Conservation (phyloP, 1,139 yeast species). For the Geotrichum reessii region DNA sequence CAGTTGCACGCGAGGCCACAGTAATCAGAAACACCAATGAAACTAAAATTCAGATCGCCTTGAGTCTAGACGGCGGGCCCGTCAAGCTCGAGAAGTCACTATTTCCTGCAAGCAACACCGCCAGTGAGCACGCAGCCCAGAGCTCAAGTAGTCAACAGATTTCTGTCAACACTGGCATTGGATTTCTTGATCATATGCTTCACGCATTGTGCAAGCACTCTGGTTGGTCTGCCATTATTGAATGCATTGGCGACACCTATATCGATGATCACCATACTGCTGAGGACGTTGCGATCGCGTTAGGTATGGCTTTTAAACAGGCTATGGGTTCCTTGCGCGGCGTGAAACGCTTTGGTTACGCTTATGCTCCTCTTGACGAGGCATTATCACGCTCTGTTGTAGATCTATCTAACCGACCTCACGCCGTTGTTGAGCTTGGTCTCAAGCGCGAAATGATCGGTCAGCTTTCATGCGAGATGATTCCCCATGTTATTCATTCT, state of each 20-base stretch:
- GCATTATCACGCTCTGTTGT: conserved; percentile 92
- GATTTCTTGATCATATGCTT: conserved; percentile 94
- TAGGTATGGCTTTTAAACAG: conserved; percentile 82
- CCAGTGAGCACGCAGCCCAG: conserved; percentile 55
- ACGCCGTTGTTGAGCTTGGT: conserved; percentile 82
- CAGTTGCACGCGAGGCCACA: conserved; percentile 42
- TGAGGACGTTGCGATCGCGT: conserved; percentile 89
- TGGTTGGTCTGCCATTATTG: conserved; percentile 89
- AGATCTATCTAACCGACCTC: conserved; percentile 88
- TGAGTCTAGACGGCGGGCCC: conserved; percentile 79
- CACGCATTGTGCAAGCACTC: conserved; percentile 95
- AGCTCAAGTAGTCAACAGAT: conserved; percentile 61
- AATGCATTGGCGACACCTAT: conserved; percentile 89
- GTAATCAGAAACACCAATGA: conserved; percentile 79
- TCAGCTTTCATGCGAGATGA: conserved; percentile 89
- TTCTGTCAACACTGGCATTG: conserved; percentile 82
- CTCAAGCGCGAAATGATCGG: conserved; percentile 90
- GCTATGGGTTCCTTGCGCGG: conserved; percentile 90
- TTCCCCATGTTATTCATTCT: conserved; percentile 90
- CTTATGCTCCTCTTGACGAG: conserved; percentile 94
- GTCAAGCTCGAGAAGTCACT: conserved; percentile 56
- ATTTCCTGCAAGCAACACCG: conserved; percentile 29
- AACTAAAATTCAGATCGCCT: conserved; percentile 82
- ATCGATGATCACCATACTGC: conserved; percentile 97
- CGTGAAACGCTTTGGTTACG: conserved; percentile 87